phyloP scores from a whole-genome alignment of 768 basidiomycete genomes.

The Dacryopinax primogenitus region DNA sequence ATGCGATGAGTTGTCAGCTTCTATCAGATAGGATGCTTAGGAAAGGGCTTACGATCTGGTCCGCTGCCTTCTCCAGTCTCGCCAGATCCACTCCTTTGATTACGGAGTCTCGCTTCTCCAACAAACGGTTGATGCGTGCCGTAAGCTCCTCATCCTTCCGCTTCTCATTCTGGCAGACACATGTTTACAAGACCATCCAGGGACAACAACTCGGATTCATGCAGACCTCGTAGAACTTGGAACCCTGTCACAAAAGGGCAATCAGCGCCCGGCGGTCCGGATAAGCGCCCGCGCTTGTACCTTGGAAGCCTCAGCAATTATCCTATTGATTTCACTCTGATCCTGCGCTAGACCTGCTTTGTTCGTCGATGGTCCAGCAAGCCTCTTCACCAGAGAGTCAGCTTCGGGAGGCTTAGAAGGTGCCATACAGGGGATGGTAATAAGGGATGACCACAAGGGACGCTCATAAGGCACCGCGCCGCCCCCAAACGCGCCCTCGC shows the following conservation, averaged over 20 bases:
- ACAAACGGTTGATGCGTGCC: slow-evolving; percentile 54
- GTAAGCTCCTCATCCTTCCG: slow-evolving; percentile 77
- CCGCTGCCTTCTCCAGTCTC: slow-evolving; percentile 51
- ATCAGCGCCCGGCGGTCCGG: background rate
- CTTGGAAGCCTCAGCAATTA: slow-evolving; percentile 82
- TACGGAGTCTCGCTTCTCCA: slow-evolving; percentile 50
- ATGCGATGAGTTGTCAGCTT: background rate
- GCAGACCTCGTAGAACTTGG: slow-evolving; percentile 75
- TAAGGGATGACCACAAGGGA: too few species aligned
- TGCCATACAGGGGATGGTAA: too few species aligned
- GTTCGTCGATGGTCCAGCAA: slow-evolving; percentile 77
- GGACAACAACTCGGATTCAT: too few species aligned
- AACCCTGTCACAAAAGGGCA: slow-evolving; percentile 35
- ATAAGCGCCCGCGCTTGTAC: slow-evolving; percentile 12
- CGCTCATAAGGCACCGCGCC: too few species aligned
- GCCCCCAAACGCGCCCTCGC: too few species aligned
- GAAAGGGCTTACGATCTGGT: slow-evolving; percentile 46
- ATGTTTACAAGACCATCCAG: slow-evolving; percentile 8
- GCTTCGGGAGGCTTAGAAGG: background rate
- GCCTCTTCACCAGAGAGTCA: slow-evolving; percentile 45
- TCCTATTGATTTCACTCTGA: slow-evolving; percentile 70
- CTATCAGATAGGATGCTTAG: background rate
- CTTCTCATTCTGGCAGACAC: slow-evolving; percentile 59
- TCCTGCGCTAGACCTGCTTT: slow-evolving; percentile 78
- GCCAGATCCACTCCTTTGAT: slow-evolving; percentile 45